Evolutionary conservation across 2,329 filamentous ascomycete species (phyloP).

Genomic region (Aschersonia sp.): DNA sequence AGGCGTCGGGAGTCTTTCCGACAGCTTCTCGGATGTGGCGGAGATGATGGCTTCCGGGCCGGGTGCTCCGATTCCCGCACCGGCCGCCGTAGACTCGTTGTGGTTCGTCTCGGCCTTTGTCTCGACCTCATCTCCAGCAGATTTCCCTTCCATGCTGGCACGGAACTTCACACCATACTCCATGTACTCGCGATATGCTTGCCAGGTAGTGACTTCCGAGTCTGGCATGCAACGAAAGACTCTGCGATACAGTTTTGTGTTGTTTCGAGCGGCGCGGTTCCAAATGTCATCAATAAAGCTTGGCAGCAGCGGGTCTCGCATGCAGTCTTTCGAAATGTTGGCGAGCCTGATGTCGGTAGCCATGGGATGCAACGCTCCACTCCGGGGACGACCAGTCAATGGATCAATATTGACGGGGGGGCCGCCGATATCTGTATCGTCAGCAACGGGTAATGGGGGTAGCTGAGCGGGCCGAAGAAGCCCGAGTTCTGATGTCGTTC

Average conservation of each 20-base stretch:
- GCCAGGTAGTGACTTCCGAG: constrained; percentile 85
- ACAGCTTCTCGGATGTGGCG: constrained; percentile 14
- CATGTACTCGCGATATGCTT: constrained; percentile 75
- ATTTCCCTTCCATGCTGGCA: constrained; percentile 46
- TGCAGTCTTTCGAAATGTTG: constrained; percentile 75
- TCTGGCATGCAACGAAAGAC: constrained; percentile 97
- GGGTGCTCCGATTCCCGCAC: constrained; percentile 27
- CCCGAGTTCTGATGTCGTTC: constrained; percentile 52
- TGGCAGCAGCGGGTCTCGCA: constrained; percentile 75
- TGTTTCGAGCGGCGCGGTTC: constrained; percentile 79
- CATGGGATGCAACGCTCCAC: constrained; percentile 33
- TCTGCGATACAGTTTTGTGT: constrained; percentile 83
- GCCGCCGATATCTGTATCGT: constrained; percentile 74
- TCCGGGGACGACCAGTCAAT: constrained; percentile 31
- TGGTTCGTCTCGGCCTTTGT: constrained; percentile 21
- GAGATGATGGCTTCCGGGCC: constrained; percentile 23
- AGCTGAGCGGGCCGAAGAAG: constrained; percentile 56
- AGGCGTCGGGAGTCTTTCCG: constrained; percentile 11
- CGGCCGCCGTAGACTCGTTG: constrained; percentile 16
- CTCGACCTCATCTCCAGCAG: constrained; percentile 32
- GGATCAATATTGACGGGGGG: constrained; percentile 44
- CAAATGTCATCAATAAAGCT: constrained; percentile 79
- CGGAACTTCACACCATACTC: constrained; percentile 67
- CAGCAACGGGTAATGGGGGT: constrained; percentile 51
- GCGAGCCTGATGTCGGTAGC: constrained; percentile 59